Base-by-base conservation (phyloP, 2,329 filamentous ascomycete genomes). In the Cytospora mali region DNA sequence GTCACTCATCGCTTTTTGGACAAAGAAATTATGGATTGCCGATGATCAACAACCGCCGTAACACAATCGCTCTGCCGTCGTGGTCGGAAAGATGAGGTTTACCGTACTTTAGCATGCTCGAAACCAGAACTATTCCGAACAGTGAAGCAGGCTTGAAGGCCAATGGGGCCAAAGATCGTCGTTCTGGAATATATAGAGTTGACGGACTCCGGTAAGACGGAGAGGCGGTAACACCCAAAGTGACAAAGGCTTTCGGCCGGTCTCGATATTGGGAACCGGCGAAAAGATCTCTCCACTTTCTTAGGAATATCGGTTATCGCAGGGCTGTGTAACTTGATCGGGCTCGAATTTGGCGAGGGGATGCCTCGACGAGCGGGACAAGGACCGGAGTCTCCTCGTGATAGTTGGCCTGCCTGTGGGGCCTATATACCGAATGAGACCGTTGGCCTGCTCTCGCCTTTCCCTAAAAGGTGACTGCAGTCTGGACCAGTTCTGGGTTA, bases 1-100 rank as follows among this genome's bases (percentile, higher is more conserved):
- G 66, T 84, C 82, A 70, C 79, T 80, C 84, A 86, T 86, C 62
- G 66, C 68, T 61, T 39, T 55, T 52, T 56, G 11, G 4, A 33
- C n/a, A 48, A n/a, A n/a, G 33, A 10, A 13, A 10, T 14, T 54
- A 33, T 54, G 23, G 42, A 23, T 54, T 23, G 42, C 27, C 23
- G 28, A 27, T 60, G 28, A 4, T 28, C 13, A 27, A 25, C 11
- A 39, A 35, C 42, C 21, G 46, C 16, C n/a, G 58, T 33, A n/a
- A 27, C 21, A 23, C 28, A 23, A 27, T 54, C 18, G 50, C n/a
- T 60, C 21, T 46, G 10, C 25, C 21, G 46, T 28, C 16, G 46
- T 42, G n/a, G 48, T 58, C n/a, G 48, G 28, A 21, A 21, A 33
- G 42, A 35, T 21, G 14, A 13, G 7, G n/a, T n/a, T 16, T 42